These are phyloP conservation scores for Polygonum maritimum DNA, from an alignment of 148 eudicot genomes.

Conservation along the genomic window DNA sequence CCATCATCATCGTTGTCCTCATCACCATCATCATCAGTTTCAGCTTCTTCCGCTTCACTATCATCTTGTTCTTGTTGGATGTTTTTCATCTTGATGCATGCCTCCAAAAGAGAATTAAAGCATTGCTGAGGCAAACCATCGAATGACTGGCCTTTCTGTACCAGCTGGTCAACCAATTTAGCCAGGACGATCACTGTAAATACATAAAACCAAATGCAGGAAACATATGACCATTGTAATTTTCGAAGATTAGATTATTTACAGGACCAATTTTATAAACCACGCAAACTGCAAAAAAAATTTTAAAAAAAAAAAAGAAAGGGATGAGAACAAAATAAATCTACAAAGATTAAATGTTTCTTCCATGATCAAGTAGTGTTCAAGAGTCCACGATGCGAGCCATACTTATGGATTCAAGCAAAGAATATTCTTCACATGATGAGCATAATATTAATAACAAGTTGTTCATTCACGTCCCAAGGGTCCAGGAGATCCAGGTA, in stretches of 20 bases:
- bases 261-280: background rate
- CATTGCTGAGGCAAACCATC: slow-evolving; percentile 35
- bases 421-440: background rate
- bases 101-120: slow-evolving; percentile 49
- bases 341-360: background rate
- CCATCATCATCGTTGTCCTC: slow-evolving; percentile 35
- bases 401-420: background rate
- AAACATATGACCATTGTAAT: background rate
- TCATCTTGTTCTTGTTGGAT: slow-evolving; percentile 35
- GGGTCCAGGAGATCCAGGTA: background rate
- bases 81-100: slow-evolving; percentile 44
- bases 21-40: slow-evolving; percentile 29
- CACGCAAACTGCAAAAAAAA: background rate
- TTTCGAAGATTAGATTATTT: background rate
- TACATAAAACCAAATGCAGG: slow-evolving; percentile 8
- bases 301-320: background rate
- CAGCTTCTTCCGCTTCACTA: slow-evolving; percentile 34
- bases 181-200: slow-evolving; percentile 50
- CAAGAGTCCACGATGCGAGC: background rate
- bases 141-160: slow-evolving; percentile 23
- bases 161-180: slow-evolving; percentile 48
- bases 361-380: background rate
- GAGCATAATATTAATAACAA: background rate
- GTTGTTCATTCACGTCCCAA: background rate
- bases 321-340: background rate